Evolutionary conservation across 2,329 filamentous ascomycete genomes (phyloP), one percentile per base, ranked within the genome.

Genomic region (Arthrinium puccinioides): DNA sequence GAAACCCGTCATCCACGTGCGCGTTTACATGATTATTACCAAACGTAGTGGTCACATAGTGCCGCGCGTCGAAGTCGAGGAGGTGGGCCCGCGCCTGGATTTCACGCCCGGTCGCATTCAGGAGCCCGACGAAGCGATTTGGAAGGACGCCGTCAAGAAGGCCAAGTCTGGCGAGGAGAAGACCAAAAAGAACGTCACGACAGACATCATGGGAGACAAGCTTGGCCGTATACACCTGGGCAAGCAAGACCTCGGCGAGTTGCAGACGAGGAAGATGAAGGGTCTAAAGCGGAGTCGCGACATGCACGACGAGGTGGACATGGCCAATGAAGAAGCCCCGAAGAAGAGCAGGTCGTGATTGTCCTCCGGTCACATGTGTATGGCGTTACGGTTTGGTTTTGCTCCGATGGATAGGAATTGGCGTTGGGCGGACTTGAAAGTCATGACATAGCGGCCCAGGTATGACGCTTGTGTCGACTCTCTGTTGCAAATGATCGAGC

Each of bases 221-320:
- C 74, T 97, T 46, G 92, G 90, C 45, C 82, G 88, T 50, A 84
- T 98, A 45, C 92, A 98, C 61, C 64, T 94, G 42, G 87, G 85
- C 55, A 87, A 83, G 68, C 88, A 96, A 65, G 88, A 98, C 65
- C 74, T 98, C 41, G 73, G 71, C 56, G 76, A 84, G 52, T 63
- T 98, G 62, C 92, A 98, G 71, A 94, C 89, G 37, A 82, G 92
- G 57, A 98, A 98, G 79, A 97, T 98, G 89, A 98, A 98, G 79
- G 92, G 89, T 49, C 64, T 98, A 49, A 98, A 97, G 77, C 75
- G 92, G 48, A 79, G 74, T 46, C 77, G 87, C 38, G 80, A 80
- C 44, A 64, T 76, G 18, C 70, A 73, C 36, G 68, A 66, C 35
- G 76, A 74, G 36, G 69, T 66, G 4, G 67, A 53, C 13, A 66